phyloP scores from a whole-genome alignment of 2,329 filamentous ascomycete genomes.

The Aureobasidium namibiae region DNA sequence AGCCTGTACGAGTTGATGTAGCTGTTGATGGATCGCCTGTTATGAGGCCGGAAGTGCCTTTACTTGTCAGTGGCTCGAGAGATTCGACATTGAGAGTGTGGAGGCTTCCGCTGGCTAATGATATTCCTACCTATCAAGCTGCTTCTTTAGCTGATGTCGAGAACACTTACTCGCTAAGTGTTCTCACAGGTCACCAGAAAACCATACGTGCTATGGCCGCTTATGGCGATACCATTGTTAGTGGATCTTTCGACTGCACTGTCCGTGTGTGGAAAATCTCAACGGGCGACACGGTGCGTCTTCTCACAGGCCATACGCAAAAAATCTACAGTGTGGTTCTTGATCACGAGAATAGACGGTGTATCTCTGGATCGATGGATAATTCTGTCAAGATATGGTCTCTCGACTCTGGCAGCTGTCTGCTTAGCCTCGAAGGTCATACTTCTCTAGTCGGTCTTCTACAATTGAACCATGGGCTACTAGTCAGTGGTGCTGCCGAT shows the following conservation, averaged over 20 bases:
- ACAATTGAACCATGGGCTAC: slow-evolving; percentile 77
- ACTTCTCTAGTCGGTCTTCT: slow-evolving; percentile 84
- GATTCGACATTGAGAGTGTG: slow-evolving; percentile 92
- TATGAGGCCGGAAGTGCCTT: slow-evolving; percentile 85
- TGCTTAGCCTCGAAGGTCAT: slow-evolving; percentile 89
- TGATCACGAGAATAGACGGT: slow-evolving; percentile 83
- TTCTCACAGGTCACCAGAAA: slow-evolving; percentile 77
- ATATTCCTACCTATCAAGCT: slow-evolving; percentile 69
- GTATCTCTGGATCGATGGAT: slow-evolving; percentile 98
- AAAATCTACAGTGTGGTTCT: slow-evolving; percentile 98
- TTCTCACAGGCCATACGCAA: slow-evolving; percentile 75
- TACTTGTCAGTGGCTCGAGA: slow-evolving; percentile 94
- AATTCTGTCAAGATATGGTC: slow-evolving; percentile 98
- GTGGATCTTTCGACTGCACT: slow-evolving; percentile 90
- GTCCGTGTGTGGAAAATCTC: slow-evolving; percentile 97
- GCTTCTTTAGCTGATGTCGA: slow-evolving; percentile 66
- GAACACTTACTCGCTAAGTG: slow-evolving; percentile 89
- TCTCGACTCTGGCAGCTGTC: slow-evolving; percentile 70
- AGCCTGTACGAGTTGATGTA: slow-evolving; percentile 56
- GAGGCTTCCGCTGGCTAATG: slow-evolving; percentile 76
- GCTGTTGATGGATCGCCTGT: slow-evolving; percentile 59
- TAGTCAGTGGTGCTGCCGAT: slow-evolving; percentile 92
- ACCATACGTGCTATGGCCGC: slow-evolving; percentile 94
- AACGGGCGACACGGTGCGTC: slow-evolving; percentile 77
- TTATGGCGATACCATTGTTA: slow-evolving; percentile 90